Base-by-base conservation (phyloP, 495 filamentous ascomycete species). In the Xylaria curta region DNA sequence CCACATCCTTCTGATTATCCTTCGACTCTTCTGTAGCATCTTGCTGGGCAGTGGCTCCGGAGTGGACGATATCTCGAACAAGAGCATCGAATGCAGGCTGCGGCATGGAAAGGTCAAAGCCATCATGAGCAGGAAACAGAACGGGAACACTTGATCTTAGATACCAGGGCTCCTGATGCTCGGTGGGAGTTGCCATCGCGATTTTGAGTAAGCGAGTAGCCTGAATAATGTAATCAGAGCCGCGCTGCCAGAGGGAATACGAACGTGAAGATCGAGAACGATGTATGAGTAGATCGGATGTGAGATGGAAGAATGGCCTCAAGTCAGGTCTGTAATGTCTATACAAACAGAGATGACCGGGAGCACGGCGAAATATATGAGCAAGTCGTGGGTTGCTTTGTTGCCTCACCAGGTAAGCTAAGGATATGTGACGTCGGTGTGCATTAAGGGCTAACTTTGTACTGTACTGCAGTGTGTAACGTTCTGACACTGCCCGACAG, bases 141-240 rank as follows among this genome's bases (percentile, higher is more conserved):
- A 85, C 81, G 7, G 82, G 83, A 66, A 77, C 81, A 12, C 75
- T 79, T 19, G 80, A 79, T 53, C 81, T 77, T 68, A 85, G 75
- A 66, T 79, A 79, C 76, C 77, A 81, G 0, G 69, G 44, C 58
- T 72, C 53, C 66, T 75, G 65, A 21, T 36, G 15, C 49, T 56
- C 58, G 0, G 64, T 36, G 4, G 36, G 10, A 17, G 65, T 40
- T 1, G 65, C 71, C 71, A 72, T 69, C 65, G 46, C n/a, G 21
- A 12, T n/a, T 19, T 33, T 8, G 19, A 59, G 15, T 5, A 59
- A 59, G 54, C 6, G 28, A 9, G 54, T 59, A 36, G 26, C n/a
- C 12, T 59, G 26, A 36, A 36, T 19, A 19, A 59, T 19, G 21
- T 13, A 12, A 17, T 15, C 13, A 33, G 4, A 13, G 13, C 26